Evolutionary conservation across 2,329 filamentous ascomycete genomes (phyloP).

Genomic region (Trichoderma aggressivum): DNA sequence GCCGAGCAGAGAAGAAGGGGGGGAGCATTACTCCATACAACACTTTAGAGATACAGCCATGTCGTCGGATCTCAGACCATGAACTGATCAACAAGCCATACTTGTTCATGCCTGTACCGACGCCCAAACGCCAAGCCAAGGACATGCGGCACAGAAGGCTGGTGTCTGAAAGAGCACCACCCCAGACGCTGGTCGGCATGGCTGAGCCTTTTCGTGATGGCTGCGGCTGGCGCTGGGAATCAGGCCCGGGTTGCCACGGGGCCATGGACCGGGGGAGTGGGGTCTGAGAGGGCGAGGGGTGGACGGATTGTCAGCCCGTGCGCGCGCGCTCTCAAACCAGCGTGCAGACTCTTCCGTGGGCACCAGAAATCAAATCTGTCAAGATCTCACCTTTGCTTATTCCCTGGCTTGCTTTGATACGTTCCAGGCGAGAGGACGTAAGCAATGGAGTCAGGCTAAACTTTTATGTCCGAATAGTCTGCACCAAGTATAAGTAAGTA

Average conservation of each 20-base stretch:
- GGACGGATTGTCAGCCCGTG: slow-evolving; percentile 13
- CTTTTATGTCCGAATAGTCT: neutral
- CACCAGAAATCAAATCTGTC: slow-evolving; percentile 9
- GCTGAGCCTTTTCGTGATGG: slow-evolving; percentile 35
- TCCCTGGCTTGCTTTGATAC: neutral
- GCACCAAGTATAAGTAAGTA: neutral
- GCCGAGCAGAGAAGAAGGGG: neutral
- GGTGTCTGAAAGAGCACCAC: slow-evolving; percentile 27
- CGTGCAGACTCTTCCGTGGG: neutral
- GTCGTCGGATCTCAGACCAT: neutral
- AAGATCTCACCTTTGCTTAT: slow-evolving; percentile 17
- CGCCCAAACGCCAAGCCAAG: slow-evolving; percentile 15
- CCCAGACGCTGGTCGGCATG: slow-evolving; percentile 33
- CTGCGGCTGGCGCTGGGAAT: slow-evolving; percentile 27
- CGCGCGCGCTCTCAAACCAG: slow-evolving; percentile 15
- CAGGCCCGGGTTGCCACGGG: slow-evolving; percentile 19
- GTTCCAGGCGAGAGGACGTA: slow-evolving; percentile 2
- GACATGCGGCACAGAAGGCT: neutral
- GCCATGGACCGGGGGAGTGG: slow-evolving; percentile 17
- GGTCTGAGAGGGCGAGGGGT: neutral
- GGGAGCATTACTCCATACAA: neutral
- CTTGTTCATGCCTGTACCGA: slow-evolving; percentile 4
- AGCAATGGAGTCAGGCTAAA: neutral
- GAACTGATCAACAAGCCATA: slow-evolving; percentile 21
- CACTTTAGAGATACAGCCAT: neutral